Conservation (phyloP, 2,329 filamentous ascomycete species). For the Grosmannia penicillata region DNA sequence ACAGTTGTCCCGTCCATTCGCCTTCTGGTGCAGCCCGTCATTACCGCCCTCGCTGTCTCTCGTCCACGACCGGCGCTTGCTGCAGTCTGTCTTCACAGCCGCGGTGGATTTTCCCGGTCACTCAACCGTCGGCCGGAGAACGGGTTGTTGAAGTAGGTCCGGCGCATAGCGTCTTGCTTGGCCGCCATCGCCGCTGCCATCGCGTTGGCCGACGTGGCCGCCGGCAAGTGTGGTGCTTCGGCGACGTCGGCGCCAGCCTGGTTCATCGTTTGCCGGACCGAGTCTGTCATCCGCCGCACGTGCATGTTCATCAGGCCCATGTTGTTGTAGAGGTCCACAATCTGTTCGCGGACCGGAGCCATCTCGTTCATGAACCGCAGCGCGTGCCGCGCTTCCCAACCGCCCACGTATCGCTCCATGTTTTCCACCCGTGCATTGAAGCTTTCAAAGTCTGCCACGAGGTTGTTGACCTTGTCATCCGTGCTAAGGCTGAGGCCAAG, state of each 20-base stretch:
- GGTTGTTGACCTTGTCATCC: slow-evolving; percentile 21
- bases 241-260: slow-evolving; percentile 3
- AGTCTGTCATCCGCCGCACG: slow-evolving; percentile 39
- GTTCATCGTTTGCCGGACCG: slow-evolving; percentile 8
- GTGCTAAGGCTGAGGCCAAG: slow-evolving; percentile 11
- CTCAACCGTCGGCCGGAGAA: slow-evolving; percentile 6
- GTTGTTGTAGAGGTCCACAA: slow-evolving; percentile 43
- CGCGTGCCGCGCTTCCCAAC: slow-evolving; percentile 44
- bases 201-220: neutral
- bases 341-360: slow-evolving; percentile 45
- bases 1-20: no score
- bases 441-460: slow-evolving; percentile 30
- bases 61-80: no score
- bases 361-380: slow-evolving; percentile 48
- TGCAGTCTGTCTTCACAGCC: no score
- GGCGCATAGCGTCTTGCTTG: neutral
- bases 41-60: no score
- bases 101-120: slow-evolving; percentile 10
- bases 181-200: neutral
- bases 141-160: neutral
- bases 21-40: no score
- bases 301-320: slow-evolving; percentile 45
- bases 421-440: slow-evolving; percentile 42
- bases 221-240: neutral
- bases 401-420: slow-evolving; percentile 39